Base-by-base conservation (phyloP, 2,329 filamentous ascomycete genomes). In the Peltaster fructicola region DNA sequence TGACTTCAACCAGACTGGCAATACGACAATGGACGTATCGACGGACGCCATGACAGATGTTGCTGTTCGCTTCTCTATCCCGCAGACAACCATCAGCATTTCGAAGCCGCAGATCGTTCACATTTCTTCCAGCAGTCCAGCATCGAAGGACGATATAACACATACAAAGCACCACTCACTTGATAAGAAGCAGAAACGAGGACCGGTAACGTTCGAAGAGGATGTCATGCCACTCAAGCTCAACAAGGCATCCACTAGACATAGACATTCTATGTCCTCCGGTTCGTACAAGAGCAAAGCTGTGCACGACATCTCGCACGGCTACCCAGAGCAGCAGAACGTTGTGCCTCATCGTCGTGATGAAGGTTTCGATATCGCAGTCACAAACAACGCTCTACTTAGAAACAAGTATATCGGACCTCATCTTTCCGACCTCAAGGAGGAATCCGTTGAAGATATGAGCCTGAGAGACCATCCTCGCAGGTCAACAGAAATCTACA, bases 391-490 rank as follows among this genome's bases (percentile, higher is more conserved):
- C 27, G 37, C 30, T 22, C 28, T 31, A 18, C 37, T 37, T n/a
- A 33, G 35, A 21, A 33, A 32, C 26, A 39, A 39, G 11, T 44
- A 43, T 25, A 37, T 35, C 22, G 40, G 39, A 30, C 36, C 39
- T 9, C 39, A 53, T 38, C 46, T 60, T 9, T 51, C 56, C 8
- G 54, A 54, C 22, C 37, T 61, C 15, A 60, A 59, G 27, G 57
- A 61, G 33, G 57, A 60, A 30, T 57, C 56, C 10, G 47, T 56
- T 22, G 56, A 60, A 25, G 56, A 57, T 30, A 53, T 56, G 32
- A 56, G 54, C 27, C 43, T 42, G 26, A 38, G 35, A 8, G 41
- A 45, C 8, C 31, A 37, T 22, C 39, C 33, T 24, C 37, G 38
- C 14, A 28, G 26, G 17, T 26, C 26, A 5, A 23, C 23, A 9